Evolutionary conservation across 495 filamentous ascomycete genomes (phyloP).

Genomic region (Penicillium goetzii): DNA sequence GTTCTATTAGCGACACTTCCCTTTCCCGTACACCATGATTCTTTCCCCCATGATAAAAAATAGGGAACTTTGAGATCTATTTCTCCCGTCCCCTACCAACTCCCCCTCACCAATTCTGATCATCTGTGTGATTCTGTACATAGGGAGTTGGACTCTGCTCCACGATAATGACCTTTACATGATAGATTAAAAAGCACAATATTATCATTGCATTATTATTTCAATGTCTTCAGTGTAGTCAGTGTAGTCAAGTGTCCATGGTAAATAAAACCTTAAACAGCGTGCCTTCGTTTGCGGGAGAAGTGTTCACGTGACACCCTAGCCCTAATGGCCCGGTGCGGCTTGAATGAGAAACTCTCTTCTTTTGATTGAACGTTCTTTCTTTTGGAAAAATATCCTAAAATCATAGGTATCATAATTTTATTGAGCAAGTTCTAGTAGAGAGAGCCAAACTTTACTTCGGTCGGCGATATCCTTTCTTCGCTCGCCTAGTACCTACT

Average conservation of each 20-base stretch:
- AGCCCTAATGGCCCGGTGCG: background rate
- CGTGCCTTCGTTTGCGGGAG: background rate
- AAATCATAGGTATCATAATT: background rate
- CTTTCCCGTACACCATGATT: background rate
- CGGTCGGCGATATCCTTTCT: background rate
- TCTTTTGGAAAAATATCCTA: background rate
- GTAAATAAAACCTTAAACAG: background rate
- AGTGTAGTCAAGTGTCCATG: background rate
- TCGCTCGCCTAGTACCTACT: background rate
- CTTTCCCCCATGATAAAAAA: conserved; percentile 9
- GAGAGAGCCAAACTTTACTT: background rate
- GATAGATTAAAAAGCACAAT: conserved; percentile 21
- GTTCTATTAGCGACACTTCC: background rate
- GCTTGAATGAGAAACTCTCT: background rate
- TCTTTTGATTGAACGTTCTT: background rate
- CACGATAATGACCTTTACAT: conserved; percentile 31
- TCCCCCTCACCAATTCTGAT: conserved; percentile 7
- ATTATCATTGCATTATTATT: conserved; percentile 3
- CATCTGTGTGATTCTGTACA: conserved; percentile 19
- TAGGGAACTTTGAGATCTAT: conserved; percentile 7
- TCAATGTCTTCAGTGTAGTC: background rate
- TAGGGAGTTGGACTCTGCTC: conserved; percentile 22
- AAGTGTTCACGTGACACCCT: background rate
- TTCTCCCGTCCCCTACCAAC: conserved; percentile 13
- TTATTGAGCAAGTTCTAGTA: no score